Percentiles rank a stretch among this genome's conserved stretches.
These are phyloP conservation scores for Tetrapisispora iriomotensis DNA, from an alignment of 805 yeast species.

Conservation along the genomic window DNA sequence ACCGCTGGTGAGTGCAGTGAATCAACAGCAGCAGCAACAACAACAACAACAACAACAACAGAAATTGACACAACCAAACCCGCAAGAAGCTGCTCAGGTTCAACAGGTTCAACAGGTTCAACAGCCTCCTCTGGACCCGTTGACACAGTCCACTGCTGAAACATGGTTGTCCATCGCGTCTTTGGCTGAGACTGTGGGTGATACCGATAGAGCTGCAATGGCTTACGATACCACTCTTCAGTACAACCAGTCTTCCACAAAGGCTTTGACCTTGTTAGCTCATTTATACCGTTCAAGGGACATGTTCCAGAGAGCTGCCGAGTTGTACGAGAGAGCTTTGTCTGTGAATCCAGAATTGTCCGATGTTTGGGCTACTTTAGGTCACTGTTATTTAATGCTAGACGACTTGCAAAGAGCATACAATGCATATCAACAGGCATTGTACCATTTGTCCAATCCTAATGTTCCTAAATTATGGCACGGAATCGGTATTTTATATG, in stretches of 20 bases:
- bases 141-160: slow-evolving; percentile 52
- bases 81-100: slow-evolving; percentile 16
- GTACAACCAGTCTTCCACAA: slow-evolving; percentile 77
- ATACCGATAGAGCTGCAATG: slow-evolving; percentile 77
- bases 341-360: slow-evolving; percentile 79
- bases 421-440: slow-evolving; percentile 92
- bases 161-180: slow-evolving; percentile 88
- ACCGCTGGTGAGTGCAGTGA: slow-evolving; percentile 1
- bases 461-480: slow-evolving; percentile 97
- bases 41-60: slow-evolving; percentile 22
- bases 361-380: slow-evolving; percentile 93
- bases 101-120: slow-evolving; percentile 9
- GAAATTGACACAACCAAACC: slow-evolving; percentile 18
- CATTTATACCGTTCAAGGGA: slow-evolving; percentile 82
- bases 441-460: slow-evolving; percentile 82
- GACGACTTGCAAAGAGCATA: slow-evolving; percentile 95
- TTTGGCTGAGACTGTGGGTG: slow-evolving; percentile 81
- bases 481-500: slow-evolving; percentile 94
- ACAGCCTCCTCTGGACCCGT: slow-evolving; percentile 23
- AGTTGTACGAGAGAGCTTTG: slow-evolving; percentile 80
- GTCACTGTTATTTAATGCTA: slow-evolving; percentile 93
- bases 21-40: slow-evolving; percentile 25
- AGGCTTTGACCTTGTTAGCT: slow-evolving; percentile 77
- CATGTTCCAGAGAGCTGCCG: slow-evolving; percentile 89
- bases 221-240: slow-evolving; percentile 83